Evolutionary conservation across 257 asterid species (phyloP).

Genomic region (Nemophila menziesii): DNA sequence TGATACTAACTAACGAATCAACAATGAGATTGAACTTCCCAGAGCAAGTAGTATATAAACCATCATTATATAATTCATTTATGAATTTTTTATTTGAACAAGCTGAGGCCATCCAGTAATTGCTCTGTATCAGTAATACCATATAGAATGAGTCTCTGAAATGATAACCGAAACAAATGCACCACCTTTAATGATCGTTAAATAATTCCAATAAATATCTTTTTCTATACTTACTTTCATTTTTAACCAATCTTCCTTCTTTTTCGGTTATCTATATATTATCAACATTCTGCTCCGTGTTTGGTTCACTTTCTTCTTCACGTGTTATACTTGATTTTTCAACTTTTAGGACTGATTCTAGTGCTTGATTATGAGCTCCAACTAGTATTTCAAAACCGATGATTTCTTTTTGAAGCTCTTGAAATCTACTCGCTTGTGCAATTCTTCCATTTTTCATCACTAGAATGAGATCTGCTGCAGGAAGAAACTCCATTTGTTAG

Average conservation of each 20-base stretch:
- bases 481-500: constrained; percentile 86
- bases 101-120: no score
- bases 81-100: no score
- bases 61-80: no score
- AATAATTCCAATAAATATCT: no score
- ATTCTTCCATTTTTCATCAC: constrained; percentile 81
- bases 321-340: constrained; percentile 13
- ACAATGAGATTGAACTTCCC: no score
- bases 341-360: constrained; percentile 44
- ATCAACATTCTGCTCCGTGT: constrained; percentile 21
- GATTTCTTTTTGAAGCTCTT: constrained; percentile 54
- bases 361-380: constrained; percentile 79
- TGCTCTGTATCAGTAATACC: no score
- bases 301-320: constrained; percentile 22
- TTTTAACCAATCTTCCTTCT: constrained; percentile 70
- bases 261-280: constrained; percentile 18
- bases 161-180: no score
- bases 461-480: constrained; percentile 72
- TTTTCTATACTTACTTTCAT: no score
- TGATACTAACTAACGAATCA: no score
- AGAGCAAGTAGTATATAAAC: no score
- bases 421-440: constrained; percentile 67
- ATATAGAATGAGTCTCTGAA: no score
- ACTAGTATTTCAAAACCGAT: constrained; percentile 84
- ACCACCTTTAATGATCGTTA: no score